phyloP scores from a whole-genome alignment of 2,329 filamentous ascomycete species.

The Trichoderma brevicompactum region DNA sequence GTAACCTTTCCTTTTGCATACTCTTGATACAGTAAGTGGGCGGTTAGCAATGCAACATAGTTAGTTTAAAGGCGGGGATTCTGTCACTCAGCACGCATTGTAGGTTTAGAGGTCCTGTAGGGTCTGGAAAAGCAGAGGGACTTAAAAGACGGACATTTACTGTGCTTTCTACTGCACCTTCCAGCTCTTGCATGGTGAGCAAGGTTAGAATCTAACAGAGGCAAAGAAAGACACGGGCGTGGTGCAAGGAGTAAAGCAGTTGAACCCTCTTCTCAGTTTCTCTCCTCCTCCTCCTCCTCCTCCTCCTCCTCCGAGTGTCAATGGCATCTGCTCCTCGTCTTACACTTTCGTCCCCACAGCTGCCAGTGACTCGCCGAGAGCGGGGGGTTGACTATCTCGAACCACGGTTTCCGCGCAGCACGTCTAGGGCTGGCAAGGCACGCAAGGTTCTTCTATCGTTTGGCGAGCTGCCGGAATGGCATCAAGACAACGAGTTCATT shows the following conservation, averaged over 20 bases:
- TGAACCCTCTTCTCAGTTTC: background rate
- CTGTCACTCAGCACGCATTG: slow-evolving; percentile 2
- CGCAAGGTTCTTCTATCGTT: slow-evolving; percentile 11
- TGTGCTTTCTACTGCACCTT: no score
- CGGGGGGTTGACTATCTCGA: background rate
- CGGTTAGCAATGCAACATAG: slow-evolving; percentile 6
- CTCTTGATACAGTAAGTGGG: background rate
- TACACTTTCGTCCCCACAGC: background rate
- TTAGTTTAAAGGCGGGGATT: slow-evolving; percentile 2
- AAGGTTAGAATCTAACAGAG: background rate
- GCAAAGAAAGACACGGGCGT: background rate
- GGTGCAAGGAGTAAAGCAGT: background rate
- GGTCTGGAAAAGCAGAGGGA: no score
- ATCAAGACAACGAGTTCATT: slow-evolving; percentile 23
- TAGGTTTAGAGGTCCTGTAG: background rate
- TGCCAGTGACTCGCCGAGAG: background rate
- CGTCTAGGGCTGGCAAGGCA: background rate
- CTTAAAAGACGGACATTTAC: no score
- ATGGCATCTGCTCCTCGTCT: slow-evolving; percentile 22
- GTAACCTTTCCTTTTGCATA: background rate
- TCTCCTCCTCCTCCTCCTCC: no score
- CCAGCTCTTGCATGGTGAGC: slow-evolving; percentile 2
- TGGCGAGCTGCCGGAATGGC: slow-evolving; percentile 11
- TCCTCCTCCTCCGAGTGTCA: background rate
- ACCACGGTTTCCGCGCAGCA: background rate